These are phyloP conservation scores for Eimeria necatrix DNA, from an alignment of 169 alveolate species.

Conservation along the genomic window DNA sequence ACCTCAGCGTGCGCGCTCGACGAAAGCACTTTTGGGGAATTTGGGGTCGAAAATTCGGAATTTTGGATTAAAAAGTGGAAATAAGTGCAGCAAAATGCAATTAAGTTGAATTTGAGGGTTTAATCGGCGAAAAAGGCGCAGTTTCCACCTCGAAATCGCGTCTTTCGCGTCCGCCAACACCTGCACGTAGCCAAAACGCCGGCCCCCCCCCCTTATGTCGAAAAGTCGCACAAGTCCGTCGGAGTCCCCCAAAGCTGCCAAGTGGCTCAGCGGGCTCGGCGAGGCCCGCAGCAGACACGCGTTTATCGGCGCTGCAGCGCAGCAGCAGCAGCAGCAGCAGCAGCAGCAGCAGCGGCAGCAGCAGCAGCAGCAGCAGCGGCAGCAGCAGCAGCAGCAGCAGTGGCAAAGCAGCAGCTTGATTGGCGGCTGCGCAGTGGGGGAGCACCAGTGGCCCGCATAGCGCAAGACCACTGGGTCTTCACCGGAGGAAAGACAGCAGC, in stretches of 20 bases:
- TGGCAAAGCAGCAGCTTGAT: background rate
- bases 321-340: background rate
- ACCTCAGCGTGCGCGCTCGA: background rate
- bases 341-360: constrained; percentile 6
- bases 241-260: background rate
- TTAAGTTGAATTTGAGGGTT: background rate
- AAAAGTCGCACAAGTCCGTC: background rate
- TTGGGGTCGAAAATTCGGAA: no score
- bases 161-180: constrained; percentile 4
- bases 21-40: background rate
- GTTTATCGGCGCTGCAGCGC: background rate
- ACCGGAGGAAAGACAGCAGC: background rate
- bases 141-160: background rate
- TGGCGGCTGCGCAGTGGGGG: no score
- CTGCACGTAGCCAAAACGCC: background rate
- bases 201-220: background rate
- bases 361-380: background rate
- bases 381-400: background rate
- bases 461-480: background rate
- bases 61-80: background rate
- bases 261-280: background rate
- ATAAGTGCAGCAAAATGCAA: background rate
- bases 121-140: no score
- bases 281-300: background rate
- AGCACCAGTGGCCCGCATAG: no score